Base-by-base conservation (phyloP, 441 rosid species). In the Euphorbia schlechtendalii region DNA sequence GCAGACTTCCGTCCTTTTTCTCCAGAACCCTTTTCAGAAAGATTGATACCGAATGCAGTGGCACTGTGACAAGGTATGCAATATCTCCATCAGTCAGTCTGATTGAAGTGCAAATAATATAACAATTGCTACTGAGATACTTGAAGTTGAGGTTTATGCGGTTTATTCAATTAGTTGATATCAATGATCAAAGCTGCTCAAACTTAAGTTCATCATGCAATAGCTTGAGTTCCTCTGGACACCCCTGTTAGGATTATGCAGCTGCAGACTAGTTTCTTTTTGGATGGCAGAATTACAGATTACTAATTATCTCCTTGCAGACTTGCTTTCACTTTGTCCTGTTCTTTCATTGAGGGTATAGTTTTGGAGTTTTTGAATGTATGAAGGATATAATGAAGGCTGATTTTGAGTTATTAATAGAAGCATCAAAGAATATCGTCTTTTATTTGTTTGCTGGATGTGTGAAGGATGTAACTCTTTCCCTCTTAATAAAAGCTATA, bases 1-100 rank as follows among this genome's bases (percentile, higher is more conserved):
- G 98, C 91, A 89, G 86, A 82, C 83, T 94, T 68, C 99, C 99
- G 21, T 86, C 94, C 55, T 94, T 89, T 85, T 87, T 94, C 77
- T 91, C 92, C 67, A 71, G 83, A 4, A 71, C 73, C 32, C 87
- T 94, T 64, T 91, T 91, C 74, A 85, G 68, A 73, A 89, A 86
- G 82, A 86, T 95, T 64, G 96, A 95, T 69, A 74, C 74, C 69
- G 75, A 79, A 38, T 66, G 63, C 71, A 78, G 85, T 22, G 95
- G 95, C 61, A 69, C 67, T 54, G 82, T 88, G 63, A 88, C 86
- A 67, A 86, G 92, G 98, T 90, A 79, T 74, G 82, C 73, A 60
- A 63, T 66, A 45, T 41, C 21, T n/a, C 15, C 70, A 34, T 67
- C 48, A 10, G 17, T 34, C 5, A 17, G 15, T 73, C 43, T 38